Percentiles rank a stretch among this genome's conserved stretches.
phyloP scores from a whole-genome alignment of 2,329 filamentous ascomycete genomes.

The Sphaerulina vaccinii region DNA sequence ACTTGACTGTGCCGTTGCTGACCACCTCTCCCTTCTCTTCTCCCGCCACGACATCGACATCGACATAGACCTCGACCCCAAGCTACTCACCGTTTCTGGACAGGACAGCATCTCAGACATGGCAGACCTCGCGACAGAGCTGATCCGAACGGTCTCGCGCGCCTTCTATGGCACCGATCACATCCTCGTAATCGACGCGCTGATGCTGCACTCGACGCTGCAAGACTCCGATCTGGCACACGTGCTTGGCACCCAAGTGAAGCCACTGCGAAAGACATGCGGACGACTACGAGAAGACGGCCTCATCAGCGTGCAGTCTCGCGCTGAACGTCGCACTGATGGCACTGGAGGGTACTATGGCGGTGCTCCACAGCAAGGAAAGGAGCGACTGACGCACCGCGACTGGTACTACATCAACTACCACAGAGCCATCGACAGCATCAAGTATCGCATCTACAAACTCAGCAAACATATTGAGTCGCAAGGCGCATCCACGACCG shows the following conservation, averaged over 20 bases:
- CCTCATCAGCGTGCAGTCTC: conserved; percentile 73
- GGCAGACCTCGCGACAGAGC: conserved; percentile 66
- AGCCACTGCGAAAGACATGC: conserved; percentile 87
- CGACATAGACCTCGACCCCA: not conserved
- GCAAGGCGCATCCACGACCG: conserved; percentile 70
- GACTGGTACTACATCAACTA: conserved; percentile 99
- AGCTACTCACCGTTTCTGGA: not conserved
- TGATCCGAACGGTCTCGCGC: conserved; percentile 82
- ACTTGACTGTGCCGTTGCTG: conserved; percentile 32
- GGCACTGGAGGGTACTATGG: conserved; percentile 29
- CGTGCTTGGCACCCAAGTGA: conserved; percentile 46
- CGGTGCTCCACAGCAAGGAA: conserved; percentile 29
- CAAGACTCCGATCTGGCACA: conserved; percentile 74
- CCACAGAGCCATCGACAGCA: conserved; percentile 88
- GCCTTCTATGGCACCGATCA: conserved; percentile 85
- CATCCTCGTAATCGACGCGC: conserved; percentile 77
- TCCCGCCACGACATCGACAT: not conserved
- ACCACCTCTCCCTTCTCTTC: conserved; percentile 2
- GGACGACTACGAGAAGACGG: conserved; percentile 82
- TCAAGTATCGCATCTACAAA: conserved; percentile 89
- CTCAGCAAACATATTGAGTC: conserved; percentile 87
- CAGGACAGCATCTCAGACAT: conserved; percentile 19
- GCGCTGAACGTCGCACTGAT: conserved; percentile 37
- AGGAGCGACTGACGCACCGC: conserved; percentile 48
- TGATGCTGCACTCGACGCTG: conserved; percentile 70